Evolutionary conservation across 208 protist genomes (phyloP).

Genomic region (Angomonas ambiguus): DNA sequence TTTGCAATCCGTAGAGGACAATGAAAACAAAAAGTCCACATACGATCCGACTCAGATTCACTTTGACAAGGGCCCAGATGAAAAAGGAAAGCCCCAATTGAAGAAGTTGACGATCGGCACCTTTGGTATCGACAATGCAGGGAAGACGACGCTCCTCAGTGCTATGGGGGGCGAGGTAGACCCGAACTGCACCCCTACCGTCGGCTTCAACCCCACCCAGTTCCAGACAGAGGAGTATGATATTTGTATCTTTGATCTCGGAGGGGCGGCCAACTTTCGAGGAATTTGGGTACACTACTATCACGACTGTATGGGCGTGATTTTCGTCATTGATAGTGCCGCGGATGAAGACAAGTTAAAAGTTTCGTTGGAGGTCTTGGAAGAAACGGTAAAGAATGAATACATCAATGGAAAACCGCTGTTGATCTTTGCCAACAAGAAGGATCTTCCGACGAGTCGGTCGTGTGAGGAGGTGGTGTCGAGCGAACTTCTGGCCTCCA

Average conservation of each 20-base stretch:
- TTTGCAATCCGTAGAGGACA: conserved; percentile 66
- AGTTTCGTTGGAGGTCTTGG: conserved; percentile 65
- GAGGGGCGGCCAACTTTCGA: conserved; percentile 84
- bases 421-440: conserved; percentile 99
- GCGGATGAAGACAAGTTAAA: conserved; percentile 52
- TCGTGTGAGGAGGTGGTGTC: conserved; percentile 67
- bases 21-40: conserved; percentile 63
- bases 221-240: conserved; percentile 86
- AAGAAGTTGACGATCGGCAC: conserved; percentile 78
- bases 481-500: conserved; percentile 52
- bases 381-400: conserved; percentile 84
- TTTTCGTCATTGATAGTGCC: conserved; percentile 84
- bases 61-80: conserved; percentile 22
- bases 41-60: conserved; percentile 80
- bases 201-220: conserved; percentile 82
- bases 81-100: conserved; percentile 5
- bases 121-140: conserved; percentile 90
- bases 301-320: conserved; percentile 86
- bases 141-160: conserved; percentile 99
- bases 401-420: conserved; percentile 96
- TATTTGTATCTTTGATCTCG: conserved; percentile 90
- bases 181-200: conserved; percentile 79
- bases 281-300: conserved; percentile 92
- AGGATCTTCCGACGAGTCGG: conserved; percentile 93
- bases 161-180: conserved; percentile 96